phyloP scores from a whole-genome alignment of 768 basidiomycete species.

The Mycena belliarum region DNA sequence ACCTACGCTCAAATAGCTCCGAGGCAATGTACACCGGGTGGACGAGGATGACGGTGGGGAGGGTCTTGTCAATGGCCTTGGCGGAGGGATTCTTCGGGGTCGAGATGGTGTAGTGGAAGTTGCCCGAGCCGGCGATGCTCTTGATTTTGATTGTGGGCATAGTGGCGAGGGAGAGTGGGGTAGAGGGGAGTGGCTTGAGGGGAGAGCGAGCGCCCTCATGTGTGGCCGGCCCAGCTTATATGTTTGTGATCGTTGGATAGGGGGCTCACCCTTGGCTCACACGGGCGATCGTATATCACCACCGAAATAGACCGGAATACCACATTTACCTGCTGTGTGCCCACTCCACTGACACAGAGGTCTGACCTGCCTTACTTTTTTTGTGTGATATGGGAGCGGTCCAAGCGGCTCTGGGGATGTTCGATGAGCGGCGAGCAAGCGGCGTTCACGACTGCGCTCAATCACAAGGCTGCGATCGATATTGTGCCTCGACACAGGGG shows the following conservation, averaged over 20 bases:
- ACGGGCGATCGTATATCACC: too few relatives aligned
- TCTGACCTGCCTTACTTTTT: too few relatives aligned
- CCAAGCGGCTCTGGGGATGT: too few relatives aligned
- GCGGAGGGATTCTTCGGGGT: conserved; percentile 35
- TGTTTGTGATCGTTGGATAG: neutral
- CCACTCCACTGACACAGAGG: too few relatives aligned
- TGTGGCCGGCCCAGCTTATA: neutral
- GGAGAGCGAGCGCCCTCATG: neutral
- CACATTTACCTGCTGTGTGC: too few relatives aligned
- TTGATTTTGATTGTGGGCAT: conserved; percentile 36
- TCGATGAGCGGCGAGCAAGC: too few relatives aligned
- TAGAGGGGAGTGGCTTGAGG: neutral
- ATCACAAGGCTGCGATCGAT: too few relatives aligned
- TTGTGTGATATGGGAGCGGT: too few relatives aligned
- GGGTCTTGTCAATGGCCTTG: conserved; percentile 30
- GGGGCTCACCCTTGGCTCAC: neutral
- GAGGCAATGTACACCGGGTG: conserved; percentile 36
- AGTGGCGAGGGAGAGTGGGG: neutral
- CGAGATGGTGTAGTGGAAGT: conserved; percentile 37
- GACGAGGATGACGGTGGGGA: conserved; percentile 40
- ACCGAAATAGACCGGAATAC: too few relatives aligned
- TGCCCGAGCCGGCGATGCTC: conserved; percentile 31
- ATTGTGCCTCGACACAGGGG: too few relatives aligned
- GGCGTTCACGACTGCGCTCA: too few relatives aligned
- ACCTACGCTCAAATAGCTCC: conserved; percentile 38